Base-by-base conservation (phyloP, 2,329 filamentous ascomycete genomes). In the Trichoderma lentiforme region DNA sequence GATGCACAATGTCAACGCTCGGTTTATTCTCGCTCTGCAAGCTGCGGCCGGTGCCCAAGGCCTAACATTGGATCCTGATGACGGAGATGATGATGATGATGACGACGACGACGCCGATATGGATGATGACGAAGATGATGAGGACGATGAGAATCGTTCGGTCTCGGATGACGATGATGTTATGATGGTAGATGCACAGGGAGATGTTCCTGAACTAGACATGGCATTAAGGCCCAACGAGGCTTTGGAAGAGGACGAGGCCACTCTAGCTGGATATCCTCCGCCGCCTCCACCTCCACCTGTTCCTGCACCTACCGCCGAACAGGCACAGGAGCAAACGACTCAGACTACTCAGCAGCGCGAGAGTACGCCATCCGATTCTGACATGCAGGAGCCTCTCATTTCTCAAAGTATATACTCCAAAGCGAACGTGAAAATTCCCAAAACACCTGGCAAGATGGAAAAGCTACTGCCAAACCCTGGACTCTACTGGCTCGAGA, bases 401-500 rank as follows among this genome's bases (percentile, higher is more conserved):
- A 90, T 91, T 68, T 87, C 89, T 4, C 85, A 89, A 3, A 85
- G 84, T 0, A 85, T 89, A 14, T 90, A 89, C 77, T 85, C 88
- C 26, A 92, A 91, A 78, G 86, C 88, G 4, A 90, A 90, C 73
- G 81, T 92, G 36, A 88, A 91, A 12, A 91, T 98, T 28, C 96
- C 96, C 6, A 92, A 92, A 78, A 98, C 96, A 0, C 95, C 94
- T 1, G 89, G 88, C 26, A 86, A 86, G 75, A 80, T 82, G 66
- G 79, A 81, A 71, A 82, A 79, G 69, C 76, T 80, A 60, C 86
- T 88, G 12, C 87, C 88, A n/a, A 88, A 86, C 69, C 91, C 93
- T 12, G 91, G 93, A 14, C 87, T 88, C 68, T 95, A 98, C 81
- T 98, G 95, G 95, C 86, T 96, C 43, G 91, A 94, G 76, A 94